Evolutionary conservation across 75 land plant species (phyloP), one percentile per base, ranked within the genome.

Genomic region (Azolla pinnata): DNA sequence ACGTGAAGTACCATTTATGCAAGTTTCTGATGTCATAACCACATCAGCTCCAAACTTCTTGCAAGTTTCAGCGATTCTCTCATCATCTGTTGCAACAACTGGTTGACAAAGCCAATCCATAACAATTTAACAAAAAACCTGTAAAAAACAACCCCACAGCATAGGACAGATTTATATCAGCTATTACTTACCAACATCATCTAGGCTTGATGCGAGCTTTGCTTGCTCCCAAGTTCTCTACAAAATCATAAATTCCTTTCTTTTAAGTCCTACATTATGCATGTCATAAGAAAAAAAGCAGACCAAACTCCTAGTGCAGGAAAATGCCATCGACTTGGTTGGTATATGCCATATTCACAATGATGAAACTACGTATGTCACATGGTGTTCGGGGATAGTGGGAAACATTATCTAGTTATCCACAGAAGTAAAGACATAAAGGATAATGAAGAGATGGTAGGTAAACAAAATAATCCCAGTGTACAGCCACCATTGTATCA

Each of bases 161-260:
- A 10, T 10, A 42, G 44, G 44, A 42, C 44, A 42, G 44, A 17
- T 17, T 17, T n/a, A n/a, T n/a, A n/a, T n/a, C n/a, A n/a, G n/a
- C n/a, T n/a, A n/a, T n/a, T 7, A 65, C 83, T 33, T 75, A 90
- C 97, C 92, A 50, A 91, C 73, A 71, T 70, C 71, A 59, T 84
- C 93, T 61, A 91, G 63, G 0, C 78, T 72, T 23, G 78, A 54
- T 7, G 93, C 88, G 60, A 81, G 33, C 67, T 76, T 87, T 31
- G 97, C 85, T 73, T 90, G 90, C 76, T 91, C 97, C 93, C 97
- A 91, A 30, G 97, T 91, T 66, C 97, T 84, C 97, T 91, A 65
- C 38, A 68, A 24, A 18, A 14, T 59, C 61, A 59, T 8, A 17
- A 14, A 12, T n/a, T n/a, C n/a, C n/a, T n/a, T n/a, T n/a, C n/a